These are phyloP conservation scores for Hygrocybe punicea DNA, from an alignment of 768 basidiomycete genomes.

Conservation along the genomic window DNA sequence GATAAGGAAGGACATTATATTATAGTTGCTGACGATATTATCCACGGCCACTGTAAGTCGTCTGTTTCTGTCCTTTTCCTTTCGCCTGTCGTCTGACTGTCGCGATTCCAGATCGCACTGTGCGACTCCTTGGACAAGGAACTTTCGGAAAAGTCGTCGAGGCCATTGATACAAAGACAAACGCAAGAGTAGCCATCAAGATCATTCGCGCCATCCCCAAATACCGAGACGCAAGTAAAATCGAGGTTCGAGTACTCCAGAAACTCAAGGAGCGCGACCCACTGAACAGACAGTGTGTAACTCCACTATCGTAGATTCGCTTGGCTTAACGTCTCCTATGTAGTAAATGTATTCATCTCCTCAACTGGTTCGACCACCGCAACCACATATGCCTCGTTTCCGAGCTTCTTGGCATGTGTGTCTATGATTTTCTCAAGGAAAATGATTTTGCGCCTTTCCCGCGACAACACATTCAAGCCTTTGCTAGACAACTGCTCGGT, in stretches of 20 bases:
- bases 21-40: conserved; percentile 85
- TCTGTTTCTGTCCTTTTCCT: conserved; percentile 5
- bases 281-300: conserved; percentile 76
- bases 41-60: conserved; percentile 75
- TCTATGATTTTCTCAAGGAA: conserved; percentile 98
- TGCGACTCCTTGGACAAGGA: conserved; percentile 89
- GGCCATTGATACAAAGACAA: conserved; percentile 74
- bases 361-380: conserved; percentile 93
- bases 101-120: conserved; percentile 72
- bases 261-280: conserved; percentile 89
- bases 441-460: conserved; percentile 97
- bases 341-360: conserved; percentile 96
- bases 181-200: conserved; percentile 89
- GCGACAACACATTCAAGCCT: conserved; percentile 92
- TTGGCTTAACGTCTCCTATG: conserved; percentile 7
- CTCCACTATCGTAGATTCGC: background rate
- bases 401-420: conserved; percentile 92
- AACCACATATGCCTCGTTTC: conserved; percentile 98
- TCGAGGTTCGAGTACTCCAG: conserved; percentile 93
- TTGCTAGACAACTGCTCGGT: conserved; percentile 85
- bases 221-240: conserved; percentile 97
- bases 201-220: conserved; percentile 98
- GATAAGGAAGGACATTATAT: conserved; percentile 99
- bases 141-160: conserved; percentile 99
- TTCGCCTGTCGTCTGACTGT: conserved; percentile 13